A percentile compares a stretch with the other conserved stretches of the same genome.
These are phyloP conservation scores for Hypomontagnella submonticulosa DNA, from an alignment of 495 filamentous ascomycete species.

Conservation along the genomic window DNA sequence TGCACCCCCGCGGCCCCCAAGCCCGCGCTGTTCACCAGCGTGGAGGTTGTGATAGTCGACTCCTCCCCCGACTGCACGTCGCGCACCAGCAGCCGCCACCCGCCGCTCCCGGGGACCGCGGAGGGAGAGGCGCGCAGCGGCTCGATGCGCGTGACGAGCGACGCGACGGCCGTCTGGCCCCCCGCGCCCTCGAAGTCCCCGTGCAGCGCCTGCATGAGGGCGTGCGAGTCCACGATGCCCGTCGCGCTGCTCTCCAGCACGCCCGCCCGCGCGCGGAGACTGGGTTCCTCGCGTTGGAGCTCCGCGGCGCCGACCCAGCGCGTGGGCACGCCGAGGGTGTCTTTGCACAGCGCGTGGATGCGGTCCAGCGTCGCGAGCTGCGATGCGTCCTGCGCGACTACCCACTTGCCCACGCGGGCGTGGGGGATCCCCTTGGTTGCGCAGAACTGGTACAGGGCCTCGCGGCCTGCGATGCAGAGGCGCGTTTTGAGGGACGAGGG, in stretches of 20 bases:
- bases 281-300: constrained; percentile 74
- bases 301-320: constrained; percentile 71
- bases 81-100: constrained; percentile 58
- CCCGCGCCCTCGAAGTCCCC: constrained; percentile 79
- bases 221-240: constrained; percentile 90
- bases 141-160: constrained; percentile 68
- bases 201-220: constrained; percentile 81
- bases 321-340: constrained; percentile 74
- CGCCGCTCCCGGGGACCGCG: constrained; percentile 65
- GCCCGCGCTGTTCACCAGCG: constrained; percentile 87
- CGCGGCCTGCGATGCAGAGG: constrained; percentile 81
- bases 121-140: constrained; percentile 53
- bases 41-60: constrained; percentile 74
- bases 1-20: constrained; percentile 78
- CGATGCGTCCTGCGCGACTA: constrained; percentile 81
- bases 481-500: constrained; percentile 77
- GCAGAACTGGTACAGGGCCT: constrained; percentile 85
- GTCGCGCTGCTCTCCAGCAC: constrained; percentile 85
- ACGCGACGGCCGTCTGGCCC: constrained; percentile 75
- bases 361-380: constrained; percentile 74
- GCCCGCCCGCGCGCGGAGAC: constrained; percentile 75
- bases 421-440: constrained; percentile 74
- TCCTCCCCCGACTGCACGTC: constrained; percentile 56
- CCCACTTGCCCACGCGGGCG: constrained; percentile 88
- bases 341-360: constrained; percentile 72